These are phyloP conservation scores for Peribolospora baueri DNA, from an alignment of 768 basidiomycete species.

Conservation along the genomic window DNA sequence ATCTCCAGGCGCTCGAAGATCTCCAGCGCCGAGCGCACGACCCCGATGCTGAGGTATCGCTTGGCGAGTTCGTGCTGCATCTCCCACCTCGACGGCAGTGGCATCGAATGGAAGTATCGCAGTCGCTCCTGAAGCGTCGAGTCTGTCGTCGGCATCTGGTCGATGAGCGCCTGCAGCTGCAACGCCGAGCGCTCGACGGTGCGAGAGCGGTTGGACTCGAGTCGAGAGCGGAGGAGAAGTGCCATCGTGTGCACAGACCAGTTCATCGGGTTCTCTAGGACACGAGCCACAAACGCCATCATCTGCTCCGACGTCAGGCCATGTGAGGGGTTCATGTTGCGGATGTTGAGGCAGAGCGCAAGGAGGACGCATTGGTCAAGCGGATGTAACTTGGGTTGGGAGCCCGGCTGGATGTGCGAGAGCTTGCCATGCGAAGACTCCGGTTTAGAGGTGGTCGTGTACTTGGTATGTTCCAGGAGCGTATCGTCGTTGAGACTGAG, in stretches of 20 bases:
- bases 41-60: constrained; percentile 61
- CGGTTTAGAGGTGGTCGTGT: constrained; percentile 39
- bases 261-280: constrained; percentile 67
- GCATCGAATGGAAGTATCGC: constrained; percentile 51
- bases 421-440: constrained; percentile 14
- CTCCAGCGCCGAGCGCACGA: constrained; percentile 67
- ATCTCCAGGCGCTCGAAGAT: constrained; percentile 87
- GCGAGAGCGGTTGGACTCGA: constrained; percentile 65
- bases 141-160: constrained; percentile 82
- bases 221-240: constrained; percentile 68
- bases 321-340: constrained; percentile 67
- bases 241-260: constrained; percentile 97
- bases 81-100: constrained; percentile 75
- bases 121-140: constrained; percentile 50
- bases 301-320: constrained; percentile 83
- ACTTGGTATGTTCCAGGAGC: constrained; percentile 75
- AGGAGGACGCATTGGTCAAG: constrained; percentile 84
- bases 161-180: constrained; percentile 82
- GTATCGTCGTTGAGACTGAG: constrained; percentile 83
- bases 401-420: constrained; percentile 47
- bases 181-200: constrained; percentile 80
- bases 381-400: constrained; percentile 69
- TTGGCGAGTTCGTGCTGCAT: constrained; percentile 72
- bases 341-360: constrained; percentile 66
- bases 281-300: constrained; percentile 69